Evolutionary conservation across 306 rosid species (phyloP).

Genomic region (Trifolium subterraneum): DNA sequence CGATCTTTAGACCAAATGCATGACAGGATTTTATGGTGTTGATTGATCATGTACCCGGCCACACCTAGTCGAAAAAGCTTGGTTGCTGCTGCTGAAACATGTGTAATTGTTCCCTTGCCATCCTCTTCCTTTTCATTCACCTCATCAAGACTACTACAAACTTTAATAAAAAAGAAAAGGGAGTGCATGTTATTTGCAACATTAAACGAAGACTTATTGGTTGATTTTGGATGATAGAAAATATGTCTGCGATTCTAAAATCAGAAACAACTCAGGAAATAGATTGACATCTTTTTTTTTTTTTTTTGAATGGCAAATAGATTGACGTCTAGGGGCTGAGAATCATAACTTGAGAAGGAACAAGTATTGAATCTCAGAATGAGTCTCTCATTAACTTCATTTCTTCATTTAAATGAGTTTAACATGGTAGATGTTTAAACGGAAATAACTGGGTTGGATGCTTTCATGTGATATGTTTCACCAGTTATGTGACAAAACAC

Average conservation of each 20-base stretch:
- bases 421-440: slow-evolving; percentile 5
- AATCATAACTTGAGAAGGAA: neutral
- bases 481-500: neutral
- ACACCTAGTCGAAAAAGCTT: neutral
- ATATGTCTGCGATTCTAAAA: slow-evolving; percentile 26
- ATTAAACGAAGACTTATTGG: slow-evolving; percentile 1
- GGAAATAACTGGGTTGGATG: neutral
- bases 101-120: neutral
- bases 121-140: neutral
- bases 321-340: neutral
- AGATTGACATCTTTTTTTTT: neutral
- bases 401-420: slow-evolving; percentile 7
- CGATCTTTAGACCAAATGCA: neutral
- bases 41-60: neutral
- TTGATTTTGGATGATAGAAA: slow-evolving; percentile 10
- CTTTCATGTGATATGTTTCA: neutral
- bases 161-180: neutral
- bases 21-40: slow-evolving; percentile 2
- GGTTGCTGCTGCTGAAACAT: neutral
- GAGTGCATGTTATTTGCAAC: slow-evolving; percentile 5
- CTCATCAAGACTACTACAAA: neutral
- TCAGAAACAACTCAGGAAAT: neutral
- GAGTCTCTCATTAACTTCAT: slow-evolving; percentile 11
- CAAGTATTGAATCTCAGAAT: slow-evolving; percentile 15
- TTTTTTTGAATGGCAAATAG: too few species aligned